Evolutionary conservation across 164 flowering plant genomes (phyloP).

Genomic region (Vitis labrusca): DNA sequence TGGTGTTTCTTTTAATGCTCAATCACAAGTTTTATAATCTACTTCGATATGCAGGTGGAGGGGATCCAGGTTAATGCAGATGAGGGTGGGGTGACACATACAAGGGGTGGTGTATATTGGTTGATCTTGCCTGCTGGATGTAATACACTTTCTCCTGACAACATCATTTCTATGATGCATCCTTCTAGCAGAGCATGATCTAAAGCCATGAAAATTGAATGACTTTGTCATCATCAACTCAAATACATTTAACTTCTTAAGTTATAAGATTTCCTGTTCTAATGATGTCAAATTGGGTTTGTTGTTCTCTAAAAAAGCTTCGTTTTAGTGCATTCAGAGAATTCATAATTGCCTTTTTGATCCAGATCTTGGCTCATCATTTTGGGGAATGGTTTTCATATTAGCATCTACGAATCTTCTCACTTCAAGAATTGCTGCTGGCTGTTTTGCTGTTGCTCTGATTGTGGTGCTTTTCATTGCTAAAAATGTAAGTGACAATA

Average conservation of each 20-base stretch:
- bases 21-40: not conserved
- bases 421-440: slow-evolving; percentile 92
- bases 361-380: slow-evolving; percentile 97
- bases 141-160: slow-evolving; percentile 32
- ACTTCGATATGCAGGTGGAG: slow-evolving; percentile 63
- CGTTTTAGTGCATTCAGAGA: not conserved
- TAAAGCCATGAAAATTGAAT: too few species aligned
- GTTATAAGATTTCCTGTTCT: too few species aligned
- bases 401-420: slow-evolving; percentile 90
- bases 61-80: slow-evolving; percentile 95
- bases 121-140: slow-evolving; percentile 98
- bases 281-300: too few species aligned
- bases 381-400: slow-evolving; percentile 94
- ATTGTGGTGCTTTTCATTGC: slow-evolving; percentile 86
- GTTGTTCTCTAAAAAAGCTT: too few species aligned
- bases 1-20: too few species aligned
- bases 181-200: too few species aligned
- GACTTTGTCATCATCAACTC: too few species aligned
- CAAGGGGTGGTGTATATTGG: slow-evolving; percentile 95
- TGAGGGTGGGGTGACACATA: slow-evolving; percentile 90
- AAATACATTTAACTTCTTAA: too few species aligned
- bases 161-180: too few species aligned
- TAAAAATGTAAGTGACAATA: slow-evolving; percentile 65
- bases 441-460: slow-evolving; percentile 71
- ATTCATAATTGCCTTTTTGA: slow-evolving; percentile 1